Conservation (phyloP, 495 filamentous ascomycete species). For the Usnea hakonensis region DNA sequence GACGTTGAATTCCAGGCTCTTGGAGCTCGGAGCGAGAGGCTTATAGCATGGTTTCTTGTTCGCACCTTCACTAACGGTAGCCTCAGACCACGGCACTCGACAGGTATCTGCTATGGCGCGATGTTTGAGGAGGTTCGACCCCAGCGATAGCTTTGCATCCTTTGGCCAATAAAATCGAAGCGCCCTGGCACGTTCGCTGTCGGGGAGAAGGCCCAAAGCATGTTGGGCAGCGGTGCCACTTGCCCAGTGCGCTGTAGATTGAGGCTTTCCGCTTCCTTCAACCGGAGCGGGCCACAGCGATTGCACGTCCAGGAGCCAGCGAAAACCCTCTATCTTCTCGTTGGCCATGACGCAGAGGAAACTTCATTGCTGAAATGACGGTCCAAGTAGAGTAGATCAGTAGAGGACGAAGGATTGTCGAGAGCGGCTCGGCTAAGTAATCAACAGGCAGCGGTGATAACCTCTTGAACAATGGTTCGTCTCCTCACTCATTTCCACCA, state of each 20-base stretch:
- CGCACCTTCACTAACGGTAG: conserved; percentile 50
- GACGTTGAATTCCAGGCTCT: conserved; percentile 72
- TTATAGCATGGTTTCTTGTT: conserved; percentile 60
- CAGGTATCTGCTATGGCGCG: conserved; percentile 57
- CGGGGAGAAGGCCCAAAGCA: conserved; percentile 49
- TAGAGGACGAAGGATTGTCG: not conserved
- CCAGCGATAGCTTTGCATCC: conserved; percentile 64
- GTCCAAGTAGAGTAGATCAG: too few relatives aligned
- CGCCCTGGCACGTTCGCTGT: conserved; percentile 42
- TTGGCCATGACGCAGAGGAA: not conserved
- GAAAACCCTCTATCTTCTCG: conserved; percentile 18
- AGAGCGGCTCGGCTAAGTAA: not conserved
- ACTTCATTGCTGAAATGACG: not conserved
- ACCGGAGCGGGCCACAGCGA: conserved; percentile 17
- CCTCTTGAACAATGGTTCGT: too few relatives aligned
- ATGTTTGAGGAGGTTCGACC: conserved; percentile 73
- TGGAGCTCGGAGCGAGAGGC: conserved; percentile 28
- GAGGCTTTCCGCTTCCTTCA: not conserved
- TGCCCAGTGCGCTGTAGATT: conserved; percentile 19
- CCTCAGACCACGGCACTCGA: conserved; percentile 56
- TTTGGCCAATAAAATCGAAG: conserved; percentile 51
- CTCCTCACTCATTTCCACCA: too few relatives aligned
- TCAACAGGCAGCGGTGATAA: too few relatives aligned
- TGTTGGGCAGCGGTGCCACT: conserved; percentile 38
- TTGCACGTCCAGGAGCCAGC: conserved; percentile 28